Conservation (phyloP, 2,329 filamentous ascomycete species). For the Cordyceps fumosorosea region DNA sequence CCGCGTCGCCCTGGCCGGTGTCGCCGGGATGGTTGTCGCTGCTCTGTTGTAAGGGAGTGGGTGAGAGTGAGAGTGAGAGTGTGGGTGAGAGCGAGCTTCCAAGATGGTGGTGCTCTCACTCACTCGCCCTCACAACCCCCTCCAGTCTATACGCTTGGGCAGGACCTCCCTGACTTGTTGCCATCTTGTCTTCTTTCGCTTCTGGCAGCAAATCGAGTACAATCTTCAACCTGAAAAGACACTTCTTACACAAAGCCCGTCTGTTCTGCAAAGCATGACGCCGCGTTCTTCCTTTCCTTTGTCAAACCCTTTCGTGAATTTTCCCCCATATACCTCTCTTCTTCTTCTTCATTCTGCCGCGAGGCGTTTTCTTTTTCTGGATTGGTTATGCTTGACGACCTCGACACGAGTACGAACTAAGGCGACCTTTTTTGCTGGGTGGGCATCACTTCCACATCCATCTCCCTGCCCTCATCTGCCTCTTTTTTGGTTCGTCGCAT, state of each 20-base stretch:
- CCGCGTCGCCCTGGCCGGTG: constrained; percentile 40
- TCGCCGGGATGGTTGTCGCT: constrained; percentile 43
- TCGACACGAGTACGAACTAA: constrained; percentile 11
- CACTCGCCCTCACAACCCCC: background rate
- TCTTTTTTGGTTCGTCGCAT: constrained; percentile 13
- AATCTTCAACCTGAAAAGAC: background rate
- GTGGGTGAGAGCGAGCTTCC: background rate
- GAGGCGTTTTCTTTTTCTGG: constrained; percentile 9
- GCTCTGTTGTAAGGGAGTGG: constrained; percentile 22
- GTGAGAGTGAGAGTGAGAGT: no score
- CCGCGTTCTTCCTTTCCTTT: background rate
- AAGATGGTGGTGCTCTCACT: background rate
- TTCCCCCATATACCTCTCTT: background rate
- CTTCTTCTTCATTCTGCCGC: constrained; percentile 6
- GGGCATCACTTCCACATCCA: background rate
- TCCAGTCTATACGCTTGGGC: constrained; percentile 1
- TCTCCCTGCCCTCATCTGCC: background rate
- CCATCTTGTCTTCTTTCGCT: background rate
- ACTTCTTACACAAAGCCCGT: background rate
- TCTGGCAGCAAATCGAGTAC: constrained; percentile 4
- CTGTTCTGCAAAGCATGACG: background rate
- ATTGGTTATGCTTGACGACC: constrained; percentile 15
- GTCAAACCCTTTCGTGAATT: background rate
- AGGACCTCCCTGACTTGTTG: background rate
- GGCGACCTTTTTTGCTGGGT: background rate